These are phyloP conservation scores for Auricularia sp. DNA, from an alignment of 768 basidiomycete genomes.

Conservation along the genomic window DNA sequence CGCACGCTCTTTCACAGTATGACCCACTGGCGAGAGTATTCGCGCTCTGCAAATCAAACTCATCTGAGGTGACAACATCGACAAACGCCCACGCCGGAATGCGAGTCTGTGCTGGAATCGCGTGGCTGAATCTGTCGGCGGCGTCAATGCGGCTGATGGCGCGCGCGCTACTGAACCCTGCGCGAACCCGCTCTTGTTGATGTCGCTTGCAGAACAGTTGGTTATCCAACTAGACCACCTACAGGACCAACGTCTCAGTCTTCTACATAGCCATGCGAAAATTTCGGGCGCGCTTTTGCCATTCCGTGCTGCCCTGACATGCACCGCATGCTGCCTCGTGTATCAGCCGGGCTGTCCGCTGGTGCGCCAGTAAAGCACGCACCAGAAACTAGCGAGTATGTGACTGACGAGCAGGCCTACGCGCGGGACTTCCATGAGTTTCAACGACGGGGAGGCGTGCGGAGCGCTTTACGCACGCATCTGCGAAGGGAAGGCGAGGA, in stretches of 20 bases:
- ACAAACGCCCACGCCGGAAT: background rate
- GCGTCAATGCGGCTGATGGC: background rate
- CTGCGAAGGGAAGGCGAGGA: background rate
- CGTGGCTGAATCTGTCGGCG: background rate
- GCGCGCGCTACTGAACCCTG: background rate
- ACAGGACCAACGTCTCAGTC: background rate
- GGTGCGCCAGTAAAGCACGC: too few species aligned
- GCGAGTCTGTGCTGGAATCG: background rate
- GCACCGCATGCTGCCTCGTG: background rate
- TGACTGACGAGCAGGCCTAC: background rate
- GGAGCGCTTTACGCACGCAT: background rate
- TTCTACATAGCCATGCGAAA: background rate
- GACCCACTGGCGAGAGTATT: background rate
- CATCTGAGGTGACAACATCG: background rate
- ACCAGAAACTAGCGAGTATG: background rate
- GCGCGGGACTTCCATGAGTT: background rate
- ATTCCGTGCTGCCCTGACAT: background rate
- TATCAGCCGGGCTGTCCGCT: too few species aligned
- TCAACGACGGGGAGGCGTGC: too few species aligned
- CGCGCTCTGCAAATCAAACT: background rate
- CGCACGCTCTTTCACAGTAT: background rate
- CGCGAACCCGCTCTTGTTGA: background rate
- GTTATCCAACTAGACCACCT: background rate
- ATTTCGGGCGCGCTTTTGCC: background rate
- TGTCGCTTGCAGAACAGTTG: background rate